These are phyloP conservation scores for Tuber brumale DNA, from an alignment of 495 filamentous ascomycete species.

Conservation along the genomic window DNA sequence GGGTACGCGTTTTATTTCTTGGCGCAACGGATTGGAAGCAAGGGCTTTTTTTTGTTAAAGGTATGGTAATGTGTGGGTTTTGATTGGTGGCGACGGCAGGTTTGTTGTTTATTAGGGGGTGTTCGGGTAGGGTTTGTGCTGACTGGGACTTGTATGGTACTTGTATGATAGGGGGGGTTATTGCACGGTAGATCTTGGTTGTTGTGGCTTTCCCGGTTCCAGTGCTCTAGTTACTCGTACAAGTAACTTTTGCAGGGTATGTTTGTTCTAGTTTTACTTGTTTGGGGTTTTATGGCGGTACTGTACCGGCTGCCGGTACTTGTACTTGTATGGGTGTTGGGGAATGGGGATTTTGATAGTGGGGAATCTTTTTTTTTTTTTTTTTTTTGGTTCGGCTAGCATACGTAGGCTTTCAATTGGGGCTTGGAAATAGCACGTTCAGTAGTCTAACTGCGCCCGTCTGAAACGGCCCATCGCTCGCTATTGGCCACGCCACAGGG, in stretches of 20 bases:
- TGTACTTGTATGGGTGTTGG: background rate
- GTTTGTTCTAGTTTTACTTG: background rate
- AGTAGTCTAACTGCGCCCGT: background rate
- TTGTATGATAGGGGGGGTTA: too few species aligned
- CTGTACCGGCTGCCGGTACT: background rate
- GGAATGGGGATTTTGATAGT: background rate
- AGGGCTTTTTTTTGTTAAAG: too few species aligned
- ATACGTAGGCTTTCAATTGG: background rate
- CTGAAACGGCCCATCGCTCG: background rate
- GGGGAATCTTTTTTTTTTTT: background rate
- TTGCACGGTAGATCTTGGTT: background rate
- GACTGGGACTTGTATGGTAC: background rate
- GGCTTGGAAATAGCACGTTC: background rate
- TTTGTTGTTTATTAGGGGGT: background rate
- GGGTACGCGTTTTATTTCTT: constrained; percentile 2
- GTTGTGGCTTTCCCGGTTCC: background rate
- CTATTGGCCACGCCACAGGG: background rate
- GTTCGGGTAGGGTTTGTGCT: background rate
- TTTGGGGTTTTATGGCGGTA: background rate
- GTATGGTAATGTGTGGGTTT: background rate
- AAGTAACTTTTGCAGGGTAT: background rate
- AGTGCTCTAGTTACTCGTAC: too few species aligned
- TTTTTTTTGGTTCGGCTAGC: background rate
- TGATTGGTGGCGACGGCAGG: background rate
- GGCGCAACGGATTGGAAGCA: background rate